phyloP scores from a whole-genome alignment of 768 basidiomycete species.

The Leccinum rimulosum region DNA sequence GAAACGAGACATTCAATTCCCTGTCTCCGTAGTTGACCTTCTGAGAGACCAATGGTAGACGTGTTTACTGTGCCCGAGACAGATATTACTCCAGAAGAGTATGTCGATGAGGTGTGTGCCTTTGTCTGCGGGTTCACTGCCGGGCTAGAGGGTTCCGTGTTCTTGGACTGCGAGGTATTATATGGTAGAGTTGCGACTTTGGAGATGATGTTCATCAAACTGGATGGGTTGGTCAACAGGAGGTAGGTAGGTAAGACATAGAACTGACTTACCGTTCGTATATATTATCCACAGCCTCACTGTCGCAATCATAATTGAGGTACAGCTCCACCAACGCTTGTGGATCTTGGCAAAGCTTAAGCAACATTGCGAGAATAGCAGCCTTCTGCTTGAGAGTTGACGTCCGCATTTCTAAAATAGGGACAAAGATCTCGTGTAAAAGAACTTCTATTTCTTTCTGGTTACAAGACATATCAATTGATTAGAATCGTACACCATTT shows the following conservation, averaged over 20 bases:
- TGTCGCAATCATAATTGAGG: slow-evolving; percentile 98
- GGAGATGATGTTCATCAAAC: slow-evolving; percentile 93
- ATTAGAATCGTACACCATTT: neutral
- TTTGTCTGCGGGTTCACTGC: slow-evolving; percentile 46
- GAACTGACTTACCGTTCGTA: slow-evolving; percentile 76
- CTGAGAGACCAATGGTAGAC: slow-evolving; percentile 66
- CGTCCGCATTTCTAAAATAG: slow-evolving; percentile 96
- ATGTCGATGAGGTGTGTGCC: slow-evolving; percentile 39
- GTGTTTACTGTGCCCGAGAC: slow-evolving; percentile 69
- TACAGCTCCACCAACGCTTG: slow-evolving; percentile 98
- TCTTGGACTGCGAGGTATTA: slow-evolving; percentile 46
- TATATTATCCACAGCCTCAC: slow-evolving; percentile 92
- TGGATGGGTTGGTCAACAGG: slow-evolving; percentile 27
- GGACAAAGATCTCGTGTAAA: slow-evolving; percentile 98
- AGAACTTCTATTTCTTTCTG: slow-evolving; percentile 99
- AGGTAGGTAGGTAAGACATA: neutral
- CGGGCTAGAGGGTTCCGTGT: slow-evolving; percentile 59
- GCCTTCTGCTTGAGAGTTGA: slow-evolving; percentile 95
- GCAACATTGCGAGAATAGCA: slow-evolving; percentile 85
- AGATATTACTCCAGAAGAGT: slow-evolving; percentile 63
- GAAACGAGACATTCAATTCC: slow-evolving; percentile 93
- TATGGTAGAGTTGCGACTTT: slow-evolving; percentile 74
- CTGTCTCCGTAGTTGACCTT: slow-evolving; percentile 82
- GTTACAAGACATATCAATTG: slow-evolving; percentile 10
- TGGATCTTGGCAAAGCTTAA: slow-evolving; percentile 89